A percentile compares a stretch with the other conserved stretches of the same genome.
Conservation (phyloP, 129 eudicot genomes). For the Lactuca sativa region DNA sequence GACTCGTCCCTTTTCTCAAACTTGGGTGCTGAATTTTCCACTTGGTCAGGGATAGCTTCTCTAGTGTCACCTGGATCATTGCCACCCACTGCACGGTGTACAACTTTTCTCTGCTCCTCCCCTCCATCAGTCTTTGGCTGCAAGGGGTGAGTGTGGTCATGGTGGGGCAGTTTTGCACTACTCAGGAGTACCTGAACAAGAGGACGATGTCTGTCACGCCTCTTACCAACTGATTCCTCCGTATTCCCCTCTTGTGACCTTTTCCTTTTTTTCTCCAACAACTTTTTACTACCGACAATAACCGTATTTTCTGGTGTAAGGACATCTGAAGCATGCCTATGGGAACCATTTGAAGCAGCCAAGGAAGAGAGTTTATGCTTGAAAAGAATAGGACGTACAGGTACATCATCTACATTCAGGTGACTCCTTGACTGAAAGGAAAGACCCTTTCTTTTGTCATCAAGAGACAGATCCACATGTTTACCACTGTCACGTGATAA, state of each 20-base stretch:
- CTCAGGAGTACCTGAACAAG: slow-evolving; percentile 58
- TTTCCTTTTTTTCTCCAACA: slow-evolving; percentile 42
- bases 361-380: slow-evolving; percentile 36
- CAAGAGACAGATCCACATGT: slow-evolving; percentile 28
- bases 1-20: not conserved
- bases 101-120: slow-evolving; percentile 40
- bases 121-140: slow-evolving; percentile 43
- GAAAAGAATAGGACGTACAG: slow-evolving; percentile 16
- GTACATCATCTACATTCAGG: slow-evolving; percentile 33
- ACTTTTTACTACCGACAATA: slow-evolving; percentile 32
- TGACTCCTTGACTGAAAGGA: slow-evolving; percentile 19
- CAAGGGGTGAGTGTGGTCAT: slow-evolving; percentile 15
- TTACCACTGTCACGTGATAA: slow-evolving; percentile 46
- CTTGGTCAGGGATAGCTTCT: slow-evolving; percentile 30
- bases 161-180: slow-evolving; percentile 28
- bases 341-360: not conserved
- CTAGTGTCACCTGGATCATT: slow-evolving; percentile 31
- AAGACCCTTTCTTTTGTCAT: slow-evolving; percentile 36
- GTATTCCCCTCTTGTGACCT: slow-evolving; percentile 35
- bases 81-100: too few relatives aligned
- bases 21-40: slow-evolving; percentile 25
- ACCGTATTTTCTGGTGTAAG: slow-evolving; percentile 23
- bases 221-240: slow-evolving; percentile 48
- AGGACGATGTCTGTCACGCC: slow-evolving; percentile 56
- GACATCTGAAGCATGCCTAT: not conserved